A percentile compares a stretch with the other conserved stretches of the same genome.
Evolutionary conservation across 2,329 filamentous ascomycete genomes (phyloP).

Genomic region (Aspergillus brasiliensis): DNA sequence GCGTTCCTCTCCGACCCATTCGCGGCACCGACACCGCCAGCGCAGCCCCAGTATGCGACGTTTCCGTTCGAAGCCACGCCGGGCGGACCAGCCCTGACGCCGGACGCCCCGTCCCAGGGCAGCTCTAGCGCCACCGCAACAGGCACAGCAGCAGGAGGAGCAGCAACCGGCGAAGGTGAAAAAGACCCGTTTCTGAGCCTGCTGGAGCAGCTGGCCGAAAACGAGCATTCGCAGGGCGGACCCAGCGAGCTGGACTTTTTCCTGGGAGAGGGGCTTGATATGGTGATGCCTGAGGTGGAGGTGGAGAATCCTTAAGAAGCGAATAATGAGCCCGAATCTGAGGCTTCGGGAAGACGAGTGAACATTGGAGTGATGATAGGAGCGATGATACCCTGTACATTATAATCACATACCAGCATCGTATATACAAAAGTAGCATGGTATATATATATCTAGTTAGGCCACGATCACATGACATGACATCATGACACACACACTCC

Average conservation of each 20-base stretch:
- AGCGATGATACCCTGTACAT: constrained; percentile 6
- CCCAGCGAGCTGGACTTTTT: constrained; percentile 81
- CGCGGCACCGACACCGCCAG: constrained; percentile 32
- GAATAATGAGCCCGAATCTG: not conserved
- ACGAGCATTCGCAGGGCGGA: constrained; percentile 67
- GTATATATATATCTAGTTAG: not conserved
- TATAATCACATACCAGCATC: not conserved
- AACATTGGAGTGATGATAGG: not conserved
- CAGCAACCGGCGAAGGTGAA: constrained; percentile 57
- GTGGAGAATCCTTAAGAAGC: not conserved
- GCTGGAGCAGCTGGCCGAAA: constrained; percentile 80
- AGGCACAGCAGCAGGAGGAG: constrained; percentile 37
- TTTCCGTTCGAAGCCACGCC: constrained; percentile 39
- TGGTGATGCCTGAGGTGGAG: not conserved
- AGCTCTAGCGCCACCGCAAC: constrained; percentile 27
- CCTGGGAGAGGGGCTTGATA: constrained; percentile 47
- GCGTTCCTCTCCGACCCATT: constrained; percentile 35
- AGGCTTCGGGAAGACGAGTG: not conserved
- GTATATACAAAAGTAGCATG: not conserved
- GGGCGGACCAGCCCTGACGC: constrained; percentile 30
- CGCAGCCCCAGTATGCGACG: constrained; percentile 40
- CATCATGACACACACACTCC: not conserved
- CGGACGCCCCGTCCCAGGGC: constrained; percentile 48
- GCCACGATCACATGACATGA: constrained; percentile 8
- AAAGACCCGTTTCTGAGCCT: constrained; percentile 80